Conservation (phyloP, 1,284 basidiomycete genomes). For the Mrakiaceae sp. region DNA sequence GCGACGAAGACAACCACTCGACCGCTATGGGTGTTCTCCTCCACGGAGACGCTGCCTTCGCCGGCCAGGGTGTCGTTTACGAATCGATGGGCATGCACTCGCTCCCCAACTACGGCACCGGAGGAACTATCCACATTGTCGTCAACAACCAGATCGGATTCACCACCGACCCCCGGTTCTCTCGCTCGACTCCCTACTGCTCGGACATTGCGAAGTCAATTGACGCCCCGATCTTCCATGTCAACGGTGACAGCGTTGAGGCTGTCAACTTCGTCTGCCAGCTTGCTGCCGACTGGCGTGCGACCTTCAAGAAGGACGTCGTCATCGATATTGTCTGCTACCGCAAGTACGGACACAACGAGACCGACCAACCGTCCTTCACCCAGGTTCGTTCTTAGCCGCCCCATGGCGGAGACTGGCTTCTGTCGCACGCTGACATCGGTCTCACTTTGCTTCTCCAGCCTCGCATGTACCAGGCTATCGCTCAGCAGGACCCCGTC, state of each 20-base stretch:
- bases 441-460: too few species aligned
- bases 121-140: slow-evolving; percentile 95
- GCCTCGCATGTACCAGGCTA: slow-evolving; percentile 96
- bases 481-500: slow-evolving; percentile 86
- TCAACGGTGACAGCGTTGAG: slow-evolving; percentile 97
- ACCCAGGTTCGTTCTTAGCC: slow-evolving; percentile 48
- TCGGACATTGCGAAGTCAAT: slow-evolving; percentile 98
- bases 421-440: too few species aligned
- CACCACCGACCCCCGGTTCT: slow-evolving; percentile 95
- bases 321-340: slow-evolving; percentile 99
- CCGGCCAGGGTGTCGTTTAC: slow-evolving; percentile 96
- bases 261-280: slow-evolving; percentile 97
- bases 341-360: slow-evolving; percentile 96
- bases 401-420: too few species aligned
- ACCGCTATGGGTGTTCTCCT: slow-evolving; percentile 89
- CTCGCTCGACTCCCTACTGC: slow-evolving; percentile 96
- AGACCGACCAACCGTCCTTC: slow-evolving; percentile 98
- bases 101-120: slow-evolving; percentile 88
- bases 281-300: slow-evolving; percentile 94
- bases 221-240: slow-evolving; percentile 98
- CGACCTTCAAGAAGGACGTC: slow-evolving; percentile 98
- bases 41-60: slow-evolving; percentile 97
- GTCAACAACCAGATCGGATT: slow-evolving; percentile 99
- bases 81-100: slow-evolving; percentile 99
- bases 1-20: slow-evolving; percentile 62